These are phyloP conservation scores for Clitoria ternatea DNA, from an alignment of 306 rosid genomes.

Conservation along the genomic window DNA sequence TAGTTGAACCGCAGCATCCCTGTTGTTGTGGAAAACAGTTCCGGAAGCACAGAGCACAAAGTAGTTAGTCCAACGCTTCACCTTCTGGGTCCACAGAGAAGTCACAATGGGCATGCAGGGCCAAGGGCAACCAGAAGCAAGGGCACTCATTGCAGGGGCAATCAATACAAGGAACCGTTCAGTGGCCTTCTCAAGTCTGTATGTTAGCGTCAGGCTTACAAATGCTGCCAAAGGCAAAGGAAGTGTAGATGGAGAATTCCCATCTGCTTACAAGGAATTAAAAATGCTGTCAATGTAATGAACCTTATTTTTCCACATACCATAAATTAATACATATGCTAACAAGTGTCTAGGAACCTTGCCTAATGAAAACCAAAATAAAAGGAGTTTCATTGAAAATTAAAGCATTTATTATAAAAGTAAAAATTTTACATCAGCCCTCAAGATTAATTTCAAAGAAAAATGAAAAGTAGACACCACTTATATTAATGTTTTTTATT, in stretches of 20 bases:
- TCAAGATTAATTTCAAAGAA: no score
- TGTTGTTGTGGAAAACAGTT: conserved; percentile 81
- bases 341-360: not conserved
- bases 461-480: no score
- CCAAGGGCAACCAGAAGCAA: conserved; percentile 89
- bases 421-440: no score
- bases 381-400: no score
- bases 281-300: conserved; percentile 29
- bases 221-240: conserved; percentile 97
- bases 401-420: not conserved
- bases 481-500: no score
- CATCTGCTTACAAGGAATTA: conserved; percentile 54
- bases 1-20: conserved; percentile 90
- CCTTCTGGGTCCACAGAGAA: conserved; percentile 84
- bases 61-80: conserved; percentile 79
- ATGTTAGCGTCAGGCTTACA: conserved; percentile 76
- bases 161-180: conserved; percentile 60
- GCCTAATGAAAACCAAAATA: no score
- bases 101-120: conserved; percentile 77
- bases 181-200: conserved; percentile 67
- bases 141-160: conserved; percentile 60
- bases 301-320: not conserved
- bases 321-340: not conserved
- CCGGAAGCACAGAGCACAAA: conserved; percentile 69
- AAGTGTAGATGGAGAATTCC: conserved; percentile 64